Conservation (phyloP, 23 red algal species). For the Gracilariopsis chorda region DNA sequence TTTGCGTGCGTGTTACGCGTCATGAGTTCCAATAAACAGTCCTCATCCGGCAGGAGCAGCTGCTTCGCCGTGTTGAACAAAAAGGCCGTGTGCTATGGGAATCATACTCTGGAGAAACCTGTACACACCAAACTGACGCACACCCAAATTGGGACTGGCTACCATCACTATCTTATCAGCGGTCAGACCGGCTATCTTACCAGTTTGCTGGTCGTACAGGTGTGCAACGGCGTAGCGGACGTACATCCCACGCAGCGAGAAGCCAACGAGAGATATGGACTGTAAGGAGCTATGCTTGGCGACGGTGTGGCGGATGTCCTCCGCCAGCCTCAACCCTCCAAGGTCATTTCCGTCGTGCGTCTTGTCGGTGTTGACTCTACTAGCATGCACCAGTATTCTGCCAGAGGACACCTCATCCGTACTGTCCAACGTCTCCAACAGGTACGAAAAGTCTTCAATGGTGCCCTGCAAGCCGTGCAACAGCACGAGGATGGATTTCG, state of each 20-base stretch:
- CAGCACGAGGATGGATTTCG: constrained; percentile 59
- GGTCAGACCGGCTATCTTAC: constrained; percentile 20
- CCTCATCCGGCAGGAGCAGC: constrained; percentile 33
- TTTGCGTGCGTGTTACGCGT: neutral
- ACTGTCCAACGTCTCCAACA: neutral
- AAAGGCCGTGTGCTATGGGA: neutral
- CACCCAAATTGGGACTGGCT: constrained; percentile 66
- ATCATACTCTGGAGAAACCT: constrained; percentile 44
- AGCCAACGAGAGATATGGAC: constrained; percentile 64
- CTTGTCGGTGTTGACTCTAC: constrained; percentile 51
- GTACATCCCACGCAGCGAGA: constrained; percentile 66
- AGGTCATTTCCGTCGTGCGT: constrained; percentile 65
- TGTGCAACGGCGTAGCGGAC: constrained; percentile 59
- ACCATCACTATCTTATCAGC: constrained; percentile 43
- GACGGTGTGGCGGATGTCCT: constrained; percentile 44
- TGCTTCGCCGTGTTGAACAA: constrained; percentile 34
- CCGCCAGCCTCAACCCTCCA: constrained; percentile 53
- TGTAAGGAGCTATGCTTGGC: neutral
- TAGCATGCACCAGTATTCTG: constrained; percentile 35
- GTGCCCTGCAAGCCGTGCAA: constrained; percentile 73
- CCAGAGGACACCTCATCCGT: neutral
- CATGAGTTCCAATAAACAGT: constrained; percentile 31
- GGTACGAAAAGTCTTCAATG: constrained; percentile 58
- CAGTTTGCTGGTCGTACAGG: constrained; percentile 17
- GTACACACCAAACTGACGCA: constrained; percentile 69